Conservation (phyloP, 257 asterid species). For the Parsonsia alboflavescens region DNA sequence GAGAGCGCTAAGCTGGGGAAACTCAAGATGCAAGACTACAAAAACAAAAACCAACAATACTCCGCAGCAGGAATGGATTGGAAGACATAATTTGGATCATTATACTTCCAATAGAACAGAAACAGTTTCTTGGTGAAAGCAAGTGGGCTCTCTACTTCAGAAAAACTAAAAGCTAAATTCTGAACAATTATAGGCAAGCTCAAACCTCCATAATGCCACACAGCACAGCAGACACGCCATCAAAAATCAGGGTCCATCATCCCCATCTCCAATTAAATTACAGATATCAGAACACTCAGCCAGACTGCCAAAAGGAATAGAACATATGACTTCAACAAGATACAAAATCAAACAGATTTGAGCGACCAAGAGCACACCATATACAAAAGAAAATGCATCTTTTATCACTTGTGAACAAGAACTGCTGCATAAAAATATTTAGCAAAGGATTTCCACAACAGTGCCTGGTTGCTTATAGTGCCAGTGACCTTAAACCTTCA, state of each 20-base stretch:
- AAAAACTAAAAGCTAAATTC: neutral
- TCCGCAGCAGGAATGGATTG: neutral
- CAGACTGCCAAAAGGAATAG: constrained; percentile 43
- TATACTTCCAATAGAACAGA: neutral
- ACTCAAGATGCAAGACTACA: too few species aligned
- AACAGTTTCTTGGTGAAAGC: neutral
- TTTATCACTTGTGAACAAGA: neutral
- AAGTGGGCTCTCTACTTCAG: neutral
- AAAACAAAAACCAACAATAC: too few species aligned
- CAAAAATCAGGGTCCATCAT: constrained; percentile 55
- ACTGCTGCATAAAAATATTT: neutral
- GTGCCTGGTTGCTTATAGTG: neutral
- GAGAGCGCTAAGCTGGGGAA: too few species aligned
- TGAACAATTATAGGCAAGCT: neutral
- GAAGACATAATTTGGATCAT: neutral
- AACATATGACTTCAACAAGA: neutral
- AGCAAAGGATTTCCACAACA: neutral
- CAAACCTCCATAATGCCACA: neutral
- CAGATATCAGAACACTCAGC: constrained; percentile 88
- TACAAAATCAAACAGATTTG: neutral
- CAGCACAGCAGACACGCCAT: neutral
- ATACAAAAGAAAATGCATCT: neutral
- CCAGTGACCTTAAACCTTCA: neutral
- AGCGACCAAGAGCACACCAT: neutral
- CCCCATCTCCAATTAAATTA: constrained; percentile 84